These are phyloP conservation scores for Apiospora koreana DNA, from an alignment of 2,329 filamentous ascomycete genomes.

Conservation along the genomic window DNA sequence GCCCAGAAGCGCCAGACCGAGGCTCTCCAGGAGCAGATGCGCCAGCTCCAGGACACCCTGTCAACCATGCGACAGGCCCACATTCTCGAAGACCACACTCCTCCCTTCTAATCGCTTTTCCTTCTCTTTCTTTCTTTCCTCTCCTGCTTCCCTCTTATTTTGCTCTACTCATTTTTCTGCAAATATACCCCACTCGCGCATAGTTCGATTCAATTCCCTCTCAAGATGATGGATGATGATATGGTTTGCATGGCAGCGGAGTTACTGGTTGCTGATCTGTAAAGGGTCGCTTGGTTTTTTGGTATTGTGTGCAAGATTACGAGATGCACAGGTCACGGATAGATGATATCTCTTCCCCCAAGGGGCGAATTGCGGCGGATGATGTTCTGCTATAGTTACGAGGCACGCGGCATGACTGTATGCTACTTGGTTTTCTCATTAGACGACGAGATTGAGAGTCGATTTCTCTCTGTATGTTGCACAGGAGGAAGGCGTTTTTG, in stretches of 20 bases:
- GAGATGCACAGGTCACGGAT: neutral
- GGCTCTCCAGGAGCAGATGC: conserved; percentile 46
- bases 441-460: neutral
- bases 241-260: conserved; percentile 7
- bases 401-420: conserved; percentile 1
- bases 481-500: neutral
- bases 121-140: neutral
- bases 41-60: conserved; percentile 42
- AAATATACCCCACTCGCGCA: conserved; percentile 5
- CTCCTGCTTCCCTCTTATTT: neutral
- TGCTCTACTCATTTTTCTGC: neutral
- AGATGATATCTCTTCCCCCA: neutral
- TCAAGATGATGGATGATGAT: neutral
- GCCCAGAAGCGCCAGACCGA: conserved; percentile 44
- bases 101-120: neutral
- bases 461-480: neutral
- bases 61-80: neutral
- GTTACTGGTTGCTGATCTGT: neutral
- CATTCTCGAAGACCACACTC: neutral
- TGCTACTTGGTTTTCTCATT: neutral
- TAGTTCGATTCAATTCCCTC: neutral
- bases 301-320: neutral
- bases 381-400: conserved; percentile 5
- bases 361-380: neutral
- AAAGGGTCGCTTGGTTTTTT: neutral